Conservation (phyloP, 2,329 filamentous ascomycete genomes). For the Arthrinium phaeospermum region DNA sequence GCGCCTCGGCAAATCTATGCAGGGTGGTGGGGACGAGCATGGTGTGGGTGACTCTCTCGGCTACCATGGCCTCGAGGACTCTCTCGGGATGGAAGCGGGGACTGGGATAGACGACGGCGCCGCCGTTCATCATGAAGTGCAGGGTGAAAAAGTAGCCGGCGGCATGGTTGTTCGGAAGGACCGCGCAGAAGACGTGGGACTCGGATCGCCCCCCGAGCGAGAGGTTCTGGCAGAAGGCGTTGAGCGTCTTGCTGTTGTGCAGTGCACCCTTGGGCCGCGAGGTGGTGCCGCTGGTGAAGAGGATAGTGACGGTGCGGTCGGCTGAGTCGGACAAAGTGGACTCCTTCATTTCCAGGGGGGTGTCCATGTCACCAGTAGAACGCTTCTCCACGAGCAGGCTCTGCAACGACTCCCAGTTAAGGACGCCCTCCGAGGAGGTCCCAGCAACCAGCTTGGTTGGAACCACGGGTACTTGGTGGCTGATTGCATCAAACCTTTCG, state of each 20-base stretch:
- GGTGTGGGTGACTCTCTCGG: constrained; percentile 10
- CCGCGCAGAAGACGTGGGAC: neutral
- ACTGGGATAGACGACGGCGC: constrained; percentile 2
- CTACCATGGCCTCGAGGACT: constrained; percentile 8
- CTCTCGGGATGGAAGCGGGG: neutral
- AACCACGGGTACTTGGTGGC: neutral
- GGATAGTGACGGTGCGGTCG: neutral
- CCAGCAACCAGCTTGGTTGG: neutral
- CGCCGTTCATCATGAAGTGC: constrained; percentile 18
- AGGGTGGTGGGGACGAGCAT: constrained; percentile 13
- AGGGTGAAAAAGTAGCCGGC: constrained; percentile 21
- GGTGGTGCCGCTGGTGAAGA: constrained; percentile 19
- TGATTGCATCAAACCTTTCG: neutral
- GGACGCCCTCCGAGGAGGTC: neutral
- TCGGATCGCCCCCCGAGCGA: constrained; percentile 12
- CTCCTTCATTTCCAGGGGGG: neutral
- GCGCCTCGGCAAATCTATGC: constrained; percentile 4
- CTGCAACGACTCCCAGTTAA: neutral
- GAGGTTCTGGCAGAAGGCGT: constrained; percentile 19
- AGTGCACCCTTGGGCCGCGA: constrained; percentile 6
- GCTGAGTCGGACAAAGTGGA: neutral
- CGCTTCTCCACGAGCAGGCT: neutral
- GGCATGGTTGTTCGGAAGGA: constrained; percentile 20
- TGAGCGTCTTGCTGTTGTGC: constrained; percentile 18
- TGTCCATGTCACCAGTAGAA: neutral